Evolutionary conservation across 2,329 filamentous ascomycete genomes (phyloP), one percentile per base, ranked within the genome.

Genomic region (Aureobasidium zeae): DNA sequence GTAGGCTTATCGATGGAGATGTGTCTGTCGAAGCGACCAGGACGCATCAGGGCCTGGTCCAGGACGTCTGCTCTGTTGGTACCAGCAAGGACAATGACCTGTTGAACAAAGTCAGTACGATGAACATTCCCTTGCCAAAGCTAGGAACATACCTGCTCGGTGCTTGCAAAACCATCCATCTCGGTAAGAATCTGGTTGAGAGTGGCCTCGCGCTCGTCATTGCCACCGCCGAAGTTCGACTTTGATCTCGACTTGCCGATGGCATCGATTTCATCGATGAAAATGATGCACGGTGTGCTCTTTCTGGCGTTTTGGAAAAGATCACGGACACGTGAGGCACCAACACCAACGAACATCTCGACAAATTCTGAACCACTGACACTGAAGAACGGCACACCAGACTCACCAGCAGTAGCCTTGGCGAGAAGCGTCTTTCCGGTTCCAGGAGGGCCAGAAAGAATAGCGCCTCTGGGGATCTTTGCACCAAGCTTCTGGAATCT

Each of bases 291-390:
- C 3, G 91, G 91, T 0, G 91, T 85, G 65, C 86, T 94, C 72
- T 96, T 96, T 47, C 91, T 79, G 13, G 91, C 91, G 55, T 86
- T 94, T 46, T 86, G 81, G 58, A 98, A 98, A 41, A 98, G 70
- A 63, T 98, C 91, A 55, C 91, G 80, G 38, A 98, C 91, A 65
- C 91, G 79, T 21, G 89, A 96, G 15, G 91, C 86, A 64, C 91
- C 91, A 48, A 98, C 91, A 77, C 91, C 91, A 39, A 98, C 91
- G 61, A 98, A 98, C 89, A 98, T 98, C 68, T 98, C 91, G 22
- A 98, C 89, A 60, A 98, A 98, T 63, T 98, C 91, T 36, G 91
- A 98, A 60, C 91, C 91, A 63, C 87, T 95, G 55, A 98, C 91
- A 57, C 86, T 94, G 74, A 88, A 98, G 74, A 98, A 98, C 0